Evolutionary conservation across 2,329 filamentous ascomycete species (phyloP).

Genomic region (Pseudopithomyces maydicus): DNA sequence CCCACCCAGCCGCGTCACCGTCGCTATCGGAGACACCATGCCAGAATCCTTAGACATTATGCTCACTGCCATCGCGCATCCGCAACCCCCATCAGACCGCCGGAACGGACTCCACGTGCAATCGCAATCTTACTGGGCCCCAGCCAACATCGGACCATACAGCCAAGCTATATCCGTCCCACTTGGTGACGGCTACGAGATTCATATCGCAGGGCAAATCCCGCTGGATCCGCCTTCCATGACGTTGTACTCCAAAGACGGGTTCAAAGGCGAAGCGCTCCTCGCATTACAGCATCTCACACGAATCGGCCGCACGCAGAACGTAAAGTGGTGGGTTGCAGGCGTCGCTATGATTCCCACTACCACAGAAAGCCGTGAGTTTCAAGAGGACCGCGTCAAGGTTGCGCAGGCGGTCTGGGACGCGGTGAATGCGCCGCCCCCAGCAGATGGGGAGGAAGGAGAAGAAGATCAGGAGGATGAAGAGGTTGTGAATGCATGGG

Average conservation of each 20-base stretch:
- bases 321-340: constrained; percentile 75
- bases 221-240: constrained; percentile 83
- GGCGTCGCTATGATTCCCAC: constrained; percentile 61
- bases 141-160: constrained; percentile 96
- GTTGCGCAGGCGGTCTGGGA: constrained; percentile 54
- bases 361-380: not conserved
- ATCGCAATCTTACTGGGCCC: constrained; percentile 94
- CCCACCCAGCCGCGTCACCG: constrained; percentile 82
- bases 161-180: constrained; percentile 77
- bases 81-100: not conserved
- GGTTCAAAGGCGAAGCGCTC: constrained; percentile 64
- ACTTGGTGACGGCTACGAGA: constrained; percentile 33
- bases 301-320: constrained; percentile 75
- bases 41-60: constrained; percentile 65
- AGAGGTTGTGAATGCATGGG: constrained; percentile 68
- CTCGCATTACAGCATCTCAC: constrained; percentile 88
- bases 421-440: constrained; percentile 21
- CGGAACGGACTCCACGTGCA: constrained; percentile 80
- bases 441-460: not conserved
- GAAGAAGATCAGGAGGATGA: constrained; percentile 49
- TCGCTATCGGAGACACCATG: constrained; percentile 74
- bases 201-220: constrained; percentile 88
- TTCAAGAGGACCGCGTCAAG: constrained; percentile 29
- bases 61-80: constrained; percentile 56
- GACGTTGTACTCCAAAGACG: constrained; percentile 54